Base-by-base conservation (phyloP, 2,329 filamentous ascomycete genomes). In the Aphanoascus verrucosus region DNA sequence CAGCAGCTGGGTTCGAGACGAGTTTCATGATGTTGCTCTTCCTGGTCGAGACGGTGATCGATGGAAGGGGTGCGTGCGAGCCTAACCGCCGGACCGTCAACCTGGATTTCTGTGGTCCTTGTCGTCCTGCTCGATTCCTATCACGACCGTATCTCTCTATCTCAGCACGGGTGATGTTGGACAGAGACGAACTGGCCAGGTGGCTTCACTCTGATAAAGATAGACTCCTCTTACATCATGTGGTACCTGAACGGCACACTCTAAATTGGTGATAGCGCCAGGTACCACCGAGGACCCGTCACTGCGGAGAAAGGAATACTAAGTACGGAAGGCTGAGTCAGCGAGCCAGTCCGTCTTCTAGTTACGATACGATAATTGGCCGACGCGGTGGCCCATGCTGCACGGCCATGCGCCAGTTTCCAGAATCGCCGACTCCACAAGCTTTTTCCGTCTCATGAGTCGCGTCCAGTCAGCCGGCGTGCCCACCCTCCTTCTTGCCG, bases 181-280 rank as follows among this genome's bases (percentile, higher is more conserved):
- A 28, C 23, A 28, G 23, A 28, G 23, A 28, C 23, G 23, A 28
- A 28, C 3, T 28, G 23, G 23, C 23, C 23, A 28, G 23, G 23
- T 28, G 23, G 23, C 23, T 28, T 28, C 23, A n/a, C n/a, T n/a
- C n/a, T n/a, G n/a, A n/a, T n/a, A n/a, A n/a, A n/a, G n/a, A n/a
- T 28, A 4, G 23, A 28, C 7, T 28, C 23, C 23, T 28, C 23
- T 40, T 49, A 34, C 48, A 50, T 50, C 48, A 50, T 50, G 48
- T 42, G 48, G 48, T 50, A 50, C 48, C 48, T 50, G 48, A 14
- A 9, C 17, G 38, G 12, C 48, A 14, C 48, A 42, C 48, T 50
- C 37, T 50, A 50, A 42, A 42, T n/a, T 12, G 9, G 35, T 34
- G 48, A 34, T 34, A 50, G 48, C 19, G 20, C 23, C 48, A 50